Base-by-base conservation (phyloP, 257 asterid species). In the Datura wrightii region DNA sequence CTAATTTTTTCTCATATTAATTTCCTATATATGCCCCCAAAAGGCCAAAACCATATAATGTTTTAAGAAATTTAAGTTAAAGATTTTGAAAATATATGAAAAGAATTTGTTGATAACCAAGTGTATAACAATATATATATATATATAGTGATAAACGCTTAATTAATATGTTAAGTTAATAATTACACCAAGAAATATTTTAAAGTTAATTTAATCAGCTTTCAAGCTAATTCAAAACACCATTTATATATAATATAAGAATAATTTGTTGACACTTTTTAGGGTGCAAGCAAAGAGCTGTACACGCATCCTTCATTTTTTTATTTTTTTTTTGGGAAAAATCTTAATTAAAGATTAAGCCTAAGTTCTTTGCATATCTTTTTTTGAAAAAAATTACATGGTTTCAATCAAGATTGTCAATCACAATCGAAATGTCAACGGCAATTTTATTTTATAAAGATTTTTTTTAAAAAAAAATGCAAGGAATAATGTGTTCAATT, bases 361-460 rank as follows among this genome's bases (percentile, higher is more conserved):
- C 31, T 76, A 76, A 31, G 50, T 76, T 76, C 8, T 24, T 76
- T 15, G 46, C 16, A 34, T 52, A 24, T 15, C 9, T 59, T 3
- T 24, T 0, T 56, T 16, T 41, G 16, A 4, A 71, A 18, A 67
- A 39, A 36, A 46, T 24, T 52, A 74, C 59, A 72, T 44, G 80
- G 39, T 50, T 72, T 72, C 62, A 24, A 42, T 83, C 59, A 84
- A 15, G 44, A 66, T 34, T 82, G 65, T 65, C 58, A 39, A 80
- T 69, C 60, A 74, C 19, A 14, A 52, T 76, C 15, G 59, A 81
- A 59, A 86, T 10, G 48, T 24, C 80, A 70, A 70, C 16, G 53
- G 19, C 62, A 39, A 69, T 54, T 34, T 39, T 69, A 39, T 24
- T 24, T 50, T 31, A 50, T 24, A 13, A 72, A 6, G 24, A 39